Conservation (phyloP, 495 filamentous ascomycete genomes). For the Neohortaea acidophila region DNA sequence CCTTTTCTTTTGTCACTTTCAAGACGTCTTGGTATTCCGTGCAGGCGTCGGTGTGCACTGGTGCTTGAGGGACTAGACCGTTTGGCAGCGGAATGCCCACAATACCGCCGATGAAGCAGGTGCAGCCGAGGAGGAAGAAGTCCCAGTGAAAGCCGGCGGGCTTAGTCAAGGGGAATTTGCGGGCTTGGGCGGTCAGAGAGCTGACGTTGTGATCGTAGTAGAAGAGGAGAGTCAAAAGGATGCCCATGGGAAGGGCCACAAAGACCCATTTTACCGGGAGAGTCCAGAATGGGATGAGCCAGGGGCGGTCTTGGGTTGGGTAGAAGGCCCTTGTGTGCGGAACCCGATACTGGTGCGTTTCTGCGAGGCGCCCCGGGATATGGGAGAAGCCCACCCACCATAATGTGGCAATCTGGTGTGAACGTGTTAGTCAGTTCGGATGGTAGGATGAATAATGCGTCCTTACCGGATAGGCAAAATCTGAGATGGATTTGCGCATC, state of each 20-base stretch:
- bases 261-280: slow-evolving; percentile 61
- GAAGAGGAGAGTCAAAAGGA: slow-evolving; percentile 76
- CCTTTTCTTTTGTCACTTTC: slow-evolving; percentile 17
- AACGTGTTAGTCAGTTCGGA: slow-evolving; percentile 3
- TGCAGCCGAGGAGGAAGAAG: slow-evolving; percentile 77
- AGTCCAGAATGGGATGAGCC: slow-evolving; percentile 85
- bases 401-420: slow-evolving; percentile 20
- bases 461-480: slow-evolving; percentile 26
- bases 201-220: slow-evolving; percentile 63
- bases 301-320: slow-evolving; percentile 61
- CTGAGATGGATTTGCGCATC: slow-evolving; percentile 27
- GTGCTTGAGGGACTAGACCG: slow-evolving; percentile 66
- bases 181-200: slow-evolving; percentile 72
- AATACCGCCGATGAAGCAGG: slow-evolving; percentile 69
- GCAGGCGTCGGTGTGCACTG: slow-evolving; percentile 61
- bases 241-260: slow-evolving; percentile 72
- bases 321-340: slow-evolving; percentile 49
- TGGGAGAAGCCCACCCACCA: slow-evolving; percentile 27
- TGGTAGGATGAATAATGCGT: slow-evolving; percentile 8
- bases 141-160: slow-evolving; percentile 96
- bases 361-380: slow-evolving; percentile 19
- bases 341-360: slow-evolving; percentile 22
- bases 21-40: slow-evolving; percentile 14
- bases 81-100: slow-evolving; percentile 84
- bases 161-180: slow-evolving; percentile 79